A percentile compares a stretch with the other conserved stretches of the same genome.
Evolutionary conservation across 352 stramenopile species (phyloP).

Genomic region (Globisporangium cederbergense): DNA sequence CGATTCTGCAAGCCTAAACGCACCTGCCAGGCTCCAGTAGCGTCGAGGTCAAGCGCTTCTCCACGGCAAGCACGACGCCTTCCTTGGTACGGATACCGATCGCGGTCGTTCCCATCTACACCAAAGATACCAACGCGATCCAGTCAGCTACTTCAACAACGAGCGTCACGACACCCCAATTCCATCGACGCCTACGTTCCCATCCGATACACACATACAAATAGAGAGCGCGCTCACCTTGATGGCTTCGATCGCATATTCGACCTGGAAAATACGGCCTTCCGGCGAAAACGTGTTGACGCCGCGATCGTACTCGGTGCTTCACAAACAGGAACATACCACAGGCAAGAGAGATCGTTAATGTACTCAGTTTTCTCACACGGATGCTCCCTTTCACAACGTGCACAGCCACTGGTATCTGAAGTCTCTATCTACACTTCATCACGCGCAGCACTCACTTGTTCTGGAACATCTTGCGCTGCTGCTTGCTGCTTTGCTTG

Average conservation of each 20-base stretch:
- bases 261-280: slow-evolving; percentile 98
- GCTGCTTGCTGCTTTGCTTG: slow-evolving; percentile 9
- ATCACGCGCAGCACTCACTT: slow-evolving; percentile 27
- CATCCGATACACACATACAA: not conserved
- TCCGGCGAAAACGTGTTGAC: slow-evolving; percentile 99
- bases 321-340: slow-evolving; percentile 19
- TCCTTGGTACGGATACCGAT: slow-evolving; percentile 98
- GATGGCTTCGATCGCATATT: slow-evolving; percentile 99
- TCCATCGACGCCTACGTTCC: no score
- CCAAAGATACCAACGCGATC: slow-evolving; percentile 9
- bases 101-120: slow-evolving; percentile 95
- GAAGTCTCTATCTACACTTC: not conserved
- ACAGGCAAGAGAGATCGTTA: not conserved
- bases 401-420: not conserved
- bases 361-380: not conserved
- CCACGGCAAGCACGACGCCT: slow-evolving; percentile 96
- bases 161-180: not conserved
- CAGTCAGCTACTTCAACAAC: not conserved
- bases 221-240: slow-evolving; percentile 53
- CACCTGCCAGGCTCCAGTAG: slow-evolving; percentile 93
- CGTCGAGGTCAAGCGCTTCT: slow-evolving; percentile 97
- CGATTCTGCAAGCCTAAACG: not conserved
- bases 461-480: slow-evolving; percentile 56
- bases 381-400: not conserved
- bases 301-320: slow-evolving; percentile 98